Evolutionary conservation across 257 asterid species (phyloP), one percentile per base, ranked within the genome.

Genomic region (Nicotiana tabacum): DNA sequence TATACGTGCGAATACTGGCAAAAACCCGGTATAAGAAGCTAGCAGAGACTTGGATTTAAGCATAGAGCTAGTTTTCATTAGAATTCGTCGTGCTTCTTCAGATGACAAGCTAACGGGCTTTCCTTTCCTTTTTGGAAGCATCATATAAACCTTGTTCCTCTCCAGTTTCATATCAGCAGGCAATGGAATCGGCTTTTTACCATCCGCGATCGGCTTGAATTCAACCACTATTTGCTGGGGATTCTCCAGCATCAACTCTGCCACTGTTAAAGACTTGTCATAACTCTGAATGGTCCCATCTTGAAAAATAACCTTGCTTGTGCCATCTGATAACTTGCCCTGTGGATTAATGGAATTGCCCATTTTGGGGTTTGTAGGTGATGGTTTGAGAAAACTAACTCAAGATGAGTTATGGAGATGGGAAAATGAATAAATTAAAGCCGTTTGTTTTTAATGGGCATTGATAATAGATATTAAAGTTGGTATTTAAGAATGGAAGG

Each of bases 191-290:
- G 90, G 88, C 77, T 80, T 90, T 51, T 83, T 79, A 0, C 90
- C 92, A 24, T 46, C 62, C 2, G 60, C 16, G 7, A 83, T 82
- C 12, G 85, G 78, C 67, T 86, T 87, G 56, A 93, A 84, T 51
- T 95, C 99, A 3, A 91, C 95, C 72, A 95, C 98, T 70, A 90
- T 88, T 39, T 95, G 90, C 29, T 85, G 96, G 0, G 97, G 98
- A 80, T 95, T 84, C 17, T 95, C 97, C 55, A 93, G 88, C 98
- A 95, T 93, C 77, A 95, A 91, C 81, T 95, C 98, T 37, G 95
- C 99, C 1, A 83, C 98, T 6, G 99, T 95, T 30, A 92, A 83
- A 3, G 97, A 90, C 12, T 76, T 33, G 39, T 90, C 87, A 79
- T 90, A 95, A 81, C 87, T 84, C 64, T 88, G 89, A 24, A 93